Percentiles rank a stretch among this genome's conserved stretches.
Conservation (phyloP, 164 flowering plant genomes). For the Sextonia rubra region DNA sequence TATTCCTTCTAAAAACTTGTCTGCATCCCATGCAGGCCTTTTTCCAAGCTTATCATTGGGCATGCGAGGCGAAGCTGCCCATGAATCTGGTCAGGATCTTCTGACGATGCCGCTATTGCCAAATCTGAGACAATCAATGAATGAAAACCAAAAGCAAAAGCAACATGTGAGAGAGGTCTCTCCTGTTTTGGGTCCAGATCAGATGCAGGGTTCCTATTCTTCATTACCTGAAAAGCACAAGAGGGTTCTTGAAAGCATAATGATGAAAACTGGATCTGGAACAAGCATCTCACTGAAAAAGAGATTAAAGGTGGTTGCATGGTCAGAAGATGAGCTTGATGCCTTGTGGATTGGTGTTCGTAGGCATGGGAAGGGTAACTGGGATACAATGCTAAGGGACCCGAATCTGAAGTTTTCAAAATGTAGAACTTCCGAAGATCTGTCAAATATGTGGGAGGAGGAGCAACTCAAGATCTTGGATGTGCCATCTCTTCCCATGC, state of each 20-base stretch:
- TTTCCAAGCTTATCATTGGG: conserved; percentile 71
- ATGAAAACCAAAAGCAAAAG: conserved; percentile 35
- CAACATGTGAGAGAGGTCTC: conserved; percentile 46
- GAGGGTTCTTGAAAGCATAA: conserved; percentile 86
- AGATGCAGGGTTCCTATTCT: conserved; percentile 41
- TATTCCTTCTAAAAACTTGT: conserved; percentile 35
- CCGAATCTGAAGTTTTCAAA: conserved; percentile 75
- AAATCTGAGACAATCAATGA: conserved; percentile 45
- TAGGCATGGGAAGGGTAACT: conserved; percentile 86
- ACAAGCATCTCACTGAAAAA: conserved; percentile 39
- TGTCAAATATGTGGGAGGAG: conserved; percentile 73
- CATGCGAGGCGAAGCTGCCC: conserved; percentile 33
- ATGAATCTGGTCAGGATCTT: conserved; percentile 33
- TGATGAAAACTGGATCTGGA: conserved; percentile 80
- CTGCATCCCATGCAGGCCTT: conserved; percentile 38
- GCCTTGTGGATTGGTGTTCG: conserved; percentile 97
- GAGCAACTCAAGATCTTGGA: conserved; percentile 67
- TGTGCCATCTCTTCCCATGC: conserved; percentile 27
- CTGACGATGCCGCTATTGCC: conserved; percentile 64
- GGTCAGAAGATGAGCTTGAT: conserved; percentile 99
- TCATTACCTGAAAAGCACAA: conserved; percentile 81
- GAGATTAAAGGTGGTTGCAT: conserved; percentile 54
- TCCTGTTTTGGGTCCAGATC: conserved; percentile 56
- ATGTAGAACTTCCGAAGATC: conserved; percentile 58
- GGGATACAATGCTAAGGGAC: conserved; percentile 83